phyloP scores from a whole-genome alignment of 139 green algal genomes.

The Chlorella ohadii region DNA sequence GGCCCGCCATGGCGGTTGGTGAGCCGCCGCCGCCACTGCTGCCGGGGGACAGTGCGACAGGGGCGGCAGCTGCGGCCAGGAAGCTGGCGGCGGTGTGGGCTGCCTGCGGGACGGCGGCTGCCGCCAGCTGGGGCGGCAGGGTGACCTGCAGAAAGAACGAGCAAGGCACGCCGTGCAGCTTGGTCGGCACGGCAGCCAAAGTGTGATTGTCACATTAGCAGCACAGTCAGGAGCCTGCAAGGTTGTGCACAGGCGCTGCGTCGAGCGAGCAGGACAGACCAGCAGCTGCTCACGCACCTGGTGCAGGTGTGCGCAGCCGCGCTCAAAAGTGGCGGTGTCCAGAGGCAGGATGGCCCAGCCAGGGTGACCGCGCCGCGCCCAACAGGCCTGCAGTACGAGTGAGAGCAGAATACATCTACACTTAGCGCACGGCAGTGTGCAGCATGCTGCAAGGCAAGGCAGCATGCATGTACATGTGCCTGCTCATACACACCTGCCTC shows the following conservation, averaged over 20 bases:
- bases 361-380: slow-evolving; percentile 44
- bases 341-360: slow-evolving; percentile 42
- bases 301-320: background rate
- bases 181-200: too few species aligned
- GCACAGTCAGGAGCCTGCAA: too few species aligned
- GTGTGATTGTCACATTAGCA: too few species aligned
- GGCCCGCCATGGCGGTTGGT: background rate
- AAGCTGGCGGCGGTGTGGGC: background rate
- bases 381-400: slow-evolving; percentile 22
- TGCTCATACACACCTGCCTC: too few species aligned
- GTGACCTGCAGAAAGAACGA: background rate
- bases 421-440: too few species aligned
- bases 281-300: background rate
- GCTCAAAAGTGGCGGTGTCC: slow-evolving; percentile 34
- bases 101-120: background rate
- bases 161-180: too few species aligned
- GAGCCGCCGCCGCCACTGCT: too few species aligned
- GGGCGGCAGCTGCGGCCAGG: background rate
- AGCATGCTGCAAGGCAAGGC: background rate
- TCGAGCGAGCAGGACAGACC: background rate
- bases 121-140: background rate
- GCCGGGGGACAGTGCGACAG: too few species aligned
- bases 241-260: too few species aligned
- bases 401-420: too few species aligned
- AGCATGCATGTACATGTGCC: background rate